Evolutionary conservation across 768 basidiomycete genomes (phyloP).

Genomic region (Tephrocybe rancida): DNA sequence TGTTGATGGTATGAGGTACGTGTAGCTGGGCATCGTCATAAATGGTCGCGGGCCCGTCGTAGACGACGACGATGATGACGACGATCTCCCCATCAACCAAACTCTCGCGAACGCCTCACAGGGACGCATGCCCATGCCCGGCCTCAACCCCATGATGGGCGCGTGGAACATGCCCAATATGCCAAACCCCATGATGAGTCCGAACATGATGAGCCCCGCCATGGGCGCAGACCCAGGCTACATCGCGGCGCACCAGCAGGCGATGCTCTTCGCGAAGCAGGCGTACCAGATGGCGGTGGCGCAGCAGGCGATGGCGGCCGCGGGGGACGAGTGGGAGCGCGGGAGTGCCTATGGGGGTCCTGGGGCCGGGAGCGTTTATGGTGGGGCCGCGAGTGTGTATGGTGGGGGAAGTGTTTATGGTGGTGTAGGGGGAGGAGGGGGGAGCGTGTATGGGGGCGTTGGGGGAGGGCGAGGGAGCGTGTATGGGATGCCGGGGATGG

Average conservation of each 20-base stretch:
- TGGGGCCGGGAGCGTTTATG: conserved; percentile 44
- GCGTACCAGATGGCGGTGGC: conserved; percentile 90
- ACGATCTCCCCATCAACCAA: conserved; percentile 50
- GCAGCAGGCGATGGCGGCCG: conserved; percentile 86
- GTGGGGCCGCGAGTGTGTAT: conserved; percentile 48
- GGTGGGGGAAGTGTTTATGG: conserved; percentile 47
- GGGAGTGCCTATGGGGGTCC: conserved; percentile 49
- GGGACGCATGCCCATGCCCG: conserved; percentile 39
- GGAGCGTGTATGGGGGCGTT: conserved; percentile 50
- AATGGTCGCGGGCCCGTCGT: conserved; percentile 73
- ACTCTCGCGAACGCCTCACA: conserved; percentile 25
- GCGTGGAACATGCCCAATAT: conserved; percentile 24
- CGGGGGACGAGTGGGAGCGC: conserved; percentile 92
- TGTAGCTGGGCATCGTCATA: conserved; percentile 88
- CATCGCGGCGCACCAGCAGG: conserved; percentile 82
- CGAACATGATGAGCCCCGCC: conserved; percentile 26
- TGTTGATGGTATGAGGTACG: conserved; percentile 12
- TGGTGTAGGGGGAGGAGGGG: conserved; percentile 25
- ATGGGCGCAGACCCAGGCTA: conserved; percentile 60
- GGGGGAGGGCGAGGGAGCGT: conserved; percentile 49
- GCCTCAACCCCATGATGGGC: conserved; percentile 46
- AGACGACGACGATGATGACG: conserved; percentile 55
- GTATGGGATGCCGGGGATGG: conserved; percentile 36
- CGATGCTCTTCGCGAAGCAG: conserved; percentile 86
- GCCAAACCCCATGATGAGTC: conserved; percentile 16